Evolutionary conservation across 371 early-diverging fungal genomes (phyloP).

Genomic region (Umbelopsis sp.): DNA sequence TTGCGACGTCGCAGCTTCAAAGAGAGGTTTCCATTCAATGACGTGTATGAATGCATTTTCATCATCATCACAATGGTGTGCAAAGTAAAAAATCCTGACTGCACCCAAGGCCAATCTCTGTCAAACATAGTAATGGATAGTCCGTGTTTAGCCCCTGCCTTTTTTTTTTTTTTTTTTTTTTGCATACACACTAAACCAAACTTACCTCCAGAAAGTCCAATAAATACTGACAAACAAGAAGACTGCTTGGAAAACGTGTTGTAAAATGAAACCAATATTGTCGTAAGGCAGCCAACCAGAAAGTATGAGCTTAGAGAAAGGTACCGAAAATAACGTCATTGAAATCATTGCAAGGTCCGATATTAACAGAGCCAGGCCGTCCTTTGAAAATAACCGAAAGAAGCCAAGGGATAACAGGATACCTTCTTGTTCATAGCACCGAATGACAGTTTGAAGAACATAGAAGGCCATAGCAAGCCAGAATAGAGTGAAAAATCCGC

Average conservation of each 20-base stretch:
- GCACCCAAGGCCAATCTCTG: constrained; percentile 90
- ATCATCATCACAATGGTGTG: constrained; percentile 92
- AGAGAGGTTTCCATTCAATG: constrained; percentile 73
- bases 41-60: constrained; percentile 93
- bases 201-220: constrained; percentile 70
- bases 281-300: constrained; percentile 60
- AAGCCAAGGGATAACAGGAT: constrained; percentile 61
- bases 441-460: constrained; percentile 68
- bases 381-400: constrained; percentile 70
- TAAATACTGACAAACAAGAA: constrained; percentile 68
- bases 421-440: constrained; percentile 75
- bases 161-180: constrained; percentile 2
- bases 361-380: constrained; percentile 62
- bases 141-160: not conserved
- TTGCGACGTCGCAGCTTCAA: constrained; percentile 48
- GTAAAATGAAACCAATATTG: constrained; percentile 59
- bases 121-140: not conserved
- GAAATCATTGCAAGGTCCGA: constrained; percentile 72
- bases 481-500: constrained; percentile 92
- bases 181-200: not conserved
- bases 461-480: constrained; percentile 89
- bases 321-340: constrained; percentile 60
- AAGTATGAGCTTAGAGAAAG: constrained; percentile 62
- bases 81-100: constrained; percentile 85
- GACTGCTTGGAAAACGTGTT: constrained; percentile 71